A percentile compares a stretch with the other conserved stretches of the same genome.
Evolutionary conservation across 495 filamentous ascomycete species (phyloP).

Genomic region (Xylaria scruposa): DNA sequence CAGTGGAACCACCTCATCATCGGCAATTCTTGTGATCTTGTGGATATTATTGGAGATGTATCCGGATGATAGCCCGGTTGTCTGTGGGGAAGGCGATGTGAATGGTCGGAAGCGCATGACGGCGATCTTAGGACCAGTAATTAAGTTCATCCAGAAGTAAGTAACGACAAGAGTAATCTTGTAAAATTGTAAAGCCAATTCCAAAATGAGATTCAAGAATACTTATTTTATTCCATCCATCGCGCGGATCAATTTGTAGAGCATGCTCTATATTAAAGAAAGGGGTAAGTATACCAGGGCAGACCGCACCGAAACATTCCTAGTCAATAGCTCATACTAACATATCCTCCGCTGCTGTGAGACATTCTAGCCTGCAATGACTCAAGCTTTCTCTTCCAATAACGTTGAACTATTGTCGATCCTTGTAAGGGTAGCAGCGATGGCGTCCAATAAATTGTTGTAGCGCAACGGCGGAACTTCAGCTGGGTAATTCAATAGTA

Average conservation of each 20-base stretch:
- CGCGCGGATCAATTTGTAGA: neutral
- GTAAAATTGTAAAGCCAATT: neutral
- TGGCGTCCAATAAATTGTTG: slow-evolving; percentile 8
- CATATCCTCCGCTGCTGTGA: neutral
- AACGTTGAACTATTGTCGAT: slow-evolving; percentile 11
- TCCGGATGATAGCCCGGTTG: neutral
- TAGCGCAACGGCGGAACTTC: slow-evolving; percentile 12
- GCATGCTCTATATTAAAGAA: neutral
- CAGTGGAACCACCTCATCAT: neutral
- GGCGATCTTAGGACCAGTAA: neutral
- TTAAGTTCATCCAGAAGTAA: neutral
- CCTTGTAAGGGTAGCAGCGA: slow-evolving; percentile 9
- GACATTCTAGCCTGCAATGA: neutral
- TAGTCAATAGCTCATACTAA: neutral
- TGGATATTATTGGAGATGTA: neutral
- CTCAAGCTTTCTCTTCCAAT: neutral
- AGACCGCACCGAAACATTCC: neutral
- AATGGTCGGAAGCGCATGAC: neutral
- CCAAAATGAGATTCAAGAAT: neutral
- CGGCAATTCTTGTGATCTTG: neutral
- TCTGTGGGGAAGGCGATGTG: neutral
- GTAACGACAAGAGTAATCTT: neutral
- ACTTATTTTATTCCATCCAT: neutral
- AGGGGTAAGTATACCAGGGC: neutral
- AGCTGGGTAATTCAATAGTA: neutral